Conservation (phyloP, 2,329 filamentous ascomycete genomes). For the Talaromyces sp. region DNA sequence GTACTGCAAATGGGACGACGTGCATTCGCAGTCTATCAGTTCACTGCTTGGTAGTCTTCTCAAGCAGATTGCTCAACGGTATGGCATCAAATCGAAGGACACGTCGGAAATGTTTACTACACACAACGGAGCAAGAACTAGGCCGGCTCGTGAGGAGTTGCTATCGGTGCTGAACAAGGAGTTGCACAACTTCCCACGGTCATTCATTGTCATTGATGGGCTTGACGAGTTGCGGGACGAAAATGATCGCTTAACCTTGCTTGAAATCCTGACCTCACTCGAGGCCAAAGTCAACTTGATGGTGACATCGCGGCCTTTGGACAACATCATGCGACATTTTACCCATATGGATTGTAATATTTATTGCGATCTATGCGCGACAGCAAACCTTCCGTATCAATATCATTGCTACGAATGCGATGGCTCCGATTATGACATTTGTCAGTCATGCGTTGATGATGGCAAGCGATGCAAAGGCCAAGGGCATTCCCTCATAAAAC, state of each 20-base stretch:
- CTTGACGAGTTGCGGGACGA: constrained; percentile 1
- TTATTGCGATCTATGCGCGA: neutral
- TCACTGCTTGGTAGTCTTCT: neutral
- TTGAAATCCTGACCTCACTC: neutral
- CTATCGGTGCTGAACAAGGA: neutral
- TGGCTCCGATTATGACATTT: neutral
- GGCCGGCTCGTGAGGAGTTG: neutral
- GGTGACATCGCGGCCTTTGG: constrained; percentile 1
- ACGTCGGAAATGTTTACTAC: neutral
- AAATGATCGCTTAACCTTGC: neutral
- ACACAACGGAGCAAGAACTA: neutral
- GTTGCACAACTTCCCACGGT: neutral
- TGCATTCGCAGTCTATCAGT: neutral
- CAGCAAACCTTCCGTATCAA: neutral
- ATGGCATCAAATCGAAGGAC: neutral
- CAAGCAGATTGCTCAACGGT: constrained; percentile 2
- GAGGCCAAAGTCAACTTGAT: constrained; percentile 3
- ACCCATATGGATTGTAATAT: neutral
- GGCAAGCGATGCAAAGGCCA: constrained; percentile 1
- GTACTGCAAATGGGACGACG: constrained; percentile 7
- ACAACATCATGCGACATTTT: neutral
- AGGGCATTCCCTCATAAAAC: neutral
- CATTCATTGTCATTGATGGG: constrained; percentile 6
- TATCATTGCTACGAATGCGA: constrained; percentile 2
- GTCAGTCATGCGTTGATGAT: neutral